These are phyloP conservation scores for Marasmius fiardii DNA, from an alignment of 1,284 basidiomycete species.

Conservation along the genomic window DNA sequence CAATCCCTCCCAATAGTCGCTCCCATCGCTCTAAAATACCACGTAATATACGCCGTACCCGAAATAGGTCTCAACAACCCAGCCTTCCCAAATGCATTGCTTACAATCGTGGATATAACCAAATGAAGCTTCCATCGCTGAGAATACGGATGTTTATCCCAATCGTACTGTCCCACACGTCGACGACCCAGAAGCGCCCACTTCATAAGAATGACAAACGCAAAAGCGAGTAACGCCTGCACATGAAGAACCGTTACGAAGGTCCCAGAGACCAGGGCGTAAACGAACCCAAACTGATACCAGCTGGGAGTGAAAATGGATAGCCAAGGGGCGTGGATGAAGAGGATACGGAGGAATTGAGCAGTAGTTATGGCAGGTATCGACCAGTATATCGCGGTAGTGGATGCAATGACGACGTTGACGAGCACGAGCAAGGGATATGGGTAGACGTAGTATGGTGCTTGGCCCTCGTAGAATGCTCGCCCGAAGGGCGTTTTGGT, in stretches of 20 bases:
- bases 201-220: slow-evolving; percentile 35
- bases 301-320: slow-evolving; percentile 29
- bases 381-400: slow-evolving; percentile 39
- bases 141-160: slow-evolving; percentile 42
- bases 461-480: slow-evolving; percentile 40
- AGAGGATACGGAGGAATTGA: slow-evolving; percentile 30
- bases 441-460: slow-evolving; percentile 39
- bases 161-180: slow-evolving; percentile 32
- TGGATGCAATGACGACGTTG: slow-evolving; percentile 26
- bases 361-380: slow-evolving; percentile 33
- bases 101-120: slow-evolving; percentile 29
- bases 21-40: slow-evolving; percentile 37
- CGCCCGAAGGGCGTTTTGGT: slow-evolving; percentile 36
- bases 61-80: slow-evolving; percentile 33
- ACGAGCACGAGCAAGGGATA: slow-evolving; percentile 33
- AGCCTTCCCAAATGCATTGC: slow-evolving; percentile 34
- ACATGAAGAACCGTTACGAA: slow-evolving; percentile 32
- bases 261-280: slow-evolving; percentile 29
- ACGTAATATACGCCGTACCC: slow-evolving; percentile 37
- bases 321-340: slow-evolving; percentile 24
- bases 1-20: slow-evolving; percentile 40
- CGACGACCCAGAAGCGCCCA: slow-evolving; percentile 37
- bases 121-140: slow-evolving; percentile 45
- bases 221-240: slow-evolving; percentile 31
- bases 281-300: slow-evolving; percentile 32